These are phyloP conservation scores for Phytophthora syringae DNA, from an alignment of 352 stramenopile genomes.

Conservation along the genomic window DNA sequence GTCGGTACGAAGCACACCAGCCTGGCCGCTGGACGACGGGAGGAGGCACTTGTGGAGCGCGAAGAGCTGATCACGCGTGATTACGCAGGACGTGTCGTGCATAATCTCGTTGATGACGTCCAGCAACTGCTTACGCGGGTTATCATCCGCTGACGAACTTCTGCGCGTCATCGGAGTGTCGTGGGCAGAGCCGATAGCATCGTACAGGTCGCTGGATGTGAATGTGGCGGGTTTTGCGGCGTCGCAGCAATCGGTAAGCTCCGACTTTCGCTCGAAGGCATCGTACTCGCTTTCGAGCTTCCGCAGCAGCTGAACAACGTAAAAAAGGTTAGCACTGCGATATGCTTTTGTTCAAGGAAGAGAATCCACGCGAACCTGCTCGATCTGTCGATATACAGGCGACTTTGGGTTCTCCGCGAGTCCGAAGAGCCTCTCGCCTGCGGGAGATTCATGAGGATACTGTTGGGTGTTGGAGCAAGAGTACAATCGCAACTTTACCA, in stretches of 20 bases:
- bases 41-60: conserved; percentile 65
- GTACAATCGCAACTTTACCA: conserved; percentile 19
- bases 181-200: conserved; percentile 70
- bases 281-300: conserved; percentile 69
- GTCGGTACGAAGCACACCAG: conserved; percentile 58
- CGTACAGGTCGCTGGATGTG: conserved; percentile 77
- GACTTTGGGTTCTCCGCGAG: conserved; percentile 57
- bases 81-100: conserved; percentile 54
- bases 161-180: conserved; percentile 31
- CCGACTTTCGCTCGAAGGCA: conserved; percentile 47
- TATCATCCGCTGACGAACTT: conserved; percentile 18
- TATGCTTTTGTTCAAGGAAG: not conserved
- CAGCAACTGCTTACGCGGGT: conserved; percentile 49
- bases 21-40: conserved; percentile 44
- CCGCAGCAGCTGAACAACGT: conserved; percentile 40
- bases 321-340: not conserved
- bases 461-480: not conserved
- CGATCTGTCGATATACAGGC: conserved; percentile 66
- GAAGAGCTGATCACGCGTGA: conserved; percentile 69
- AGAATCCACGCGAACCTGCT: conserved; percentile 39
- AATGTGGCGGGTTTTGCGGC: conserved; percentile 43
- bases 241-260: conserved; percentile 52
- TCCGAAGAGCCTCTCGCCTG: conserved; percentile 59
- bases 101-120: conserved; percentile 74
- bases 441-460: not conserved